Base-by-base conservation (phyloP, 345 rosid genomes). In the Arabis hirsuta region DNA sequence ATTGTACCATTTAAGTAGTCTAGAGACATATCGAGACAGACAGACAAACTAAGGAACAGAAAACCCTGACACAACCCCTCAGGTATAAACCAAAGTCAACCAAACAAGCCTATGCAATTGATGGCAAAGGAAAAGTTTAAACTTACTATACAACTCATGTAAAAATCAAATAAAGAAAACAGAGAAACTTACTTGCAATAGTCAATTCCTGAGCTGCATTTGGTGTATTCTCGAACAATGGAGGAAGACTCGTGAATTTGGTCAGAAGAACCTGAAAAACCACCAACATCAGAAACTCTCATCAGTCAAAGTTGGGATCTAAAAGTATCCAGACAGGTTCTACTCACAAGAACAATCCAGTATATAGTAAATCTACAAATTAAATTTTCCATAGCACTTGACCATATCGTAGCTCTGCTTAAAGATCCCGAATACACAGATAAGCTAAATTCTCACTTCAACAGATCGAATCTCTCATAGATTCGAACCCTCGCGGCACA, bases 211-310 rank as follows among this genome's bases (percentile, higher is more conserved):
- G 78, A 68, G 76, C 68, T 9, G 96, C 86, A 43, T 83, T 80
- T n/a, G 93, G 88, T 0, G 96, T 87, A 29, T 60, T 72, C 76
- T 91, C 90, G 54, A 91, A 91, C 85, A 95, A 80, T 2, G 99
- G 97, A 8, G 99, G 97, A 59, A 95, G 86, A 78, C 97, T 90
- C 24, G 67, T 79, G 78, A 88, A 91, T 24, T 80, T 88, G 0
- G 96, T 95, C 52, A 95, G 81, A 83, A 83, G 66, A 56, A 91
- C 99, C 98, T 91, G 78, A 54, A 78, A 34, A 12, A 9, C 7
- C 56, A 48, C 3, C 4, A 11, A 29, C 34, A 57, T 58, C 53
- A 64, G 56, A 72, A 32, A 13, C 3, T 52, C 0, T 39, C 34
- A 43, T 24, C 14, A 9, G 19, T 55, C 14, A 73, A 36, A 36